Evolutionary conservation across 495 filamentous ascomycete species (phyloP), one percentile per base, ranked within the genome.

Genomic region (Penicillium coprophilum): DNA sequence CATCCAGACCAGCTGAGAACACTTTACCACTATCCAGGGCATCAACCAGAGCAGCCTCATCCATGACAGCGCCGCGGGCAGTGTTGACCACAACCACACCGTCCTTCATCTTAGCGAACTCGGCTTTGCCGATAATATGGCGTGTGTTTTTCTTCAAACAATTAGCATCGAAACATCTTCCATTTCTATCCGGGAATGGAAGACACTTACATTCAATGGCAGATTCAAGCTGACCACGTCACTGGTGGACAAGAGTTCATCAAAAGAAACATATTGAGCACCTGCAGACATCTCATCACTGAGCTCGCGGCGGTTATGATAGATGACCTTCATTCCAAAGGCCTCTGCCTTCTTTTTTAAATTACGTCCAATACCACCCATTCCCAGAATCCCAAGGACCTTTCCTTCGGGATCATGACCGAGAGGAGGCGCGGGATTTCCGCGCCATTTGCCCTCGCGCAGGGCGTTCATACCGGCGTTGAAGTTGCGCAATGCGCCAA

Each of bases 301-400:
- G 46, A 87, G 62, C 52, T 76, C 66, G 13, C 69, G 70, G 8
- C 79, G 77, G 67, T 92, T 93, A 59, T 89, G 76, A 59, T 93
- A 93, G 30, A 83, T 74, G 5, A 88, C 80, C 46, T 69, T 78
- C 85, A 89, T 87, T 0, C 84, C 84, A 61, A 89, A 85, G 8
- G 78, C 82, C 58, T 74, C 71, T 0, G 80, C 84, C 67, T 81
- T 80, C 52, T 67, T 71, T 62, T 84, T 74, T 61, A 82, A 46
- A 55, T 83, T 80, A 4, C 82, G 76, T 1, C 91, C 91, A 49
- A 96, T 96, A 0, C 91, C 90, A 9, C 91, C 91, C 88, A 96
- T 92, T 8, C 91, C 91, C 36, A 96, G 65, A 54, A 96, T 89
- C 0, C 88, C 88, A 3, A 89, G 75, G 38, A 80, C 77, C 59